phyloP scores from a whole-genome alignment of 1,284 basidiomycete species.

The Lignosus rhinocerotis region DNA sequence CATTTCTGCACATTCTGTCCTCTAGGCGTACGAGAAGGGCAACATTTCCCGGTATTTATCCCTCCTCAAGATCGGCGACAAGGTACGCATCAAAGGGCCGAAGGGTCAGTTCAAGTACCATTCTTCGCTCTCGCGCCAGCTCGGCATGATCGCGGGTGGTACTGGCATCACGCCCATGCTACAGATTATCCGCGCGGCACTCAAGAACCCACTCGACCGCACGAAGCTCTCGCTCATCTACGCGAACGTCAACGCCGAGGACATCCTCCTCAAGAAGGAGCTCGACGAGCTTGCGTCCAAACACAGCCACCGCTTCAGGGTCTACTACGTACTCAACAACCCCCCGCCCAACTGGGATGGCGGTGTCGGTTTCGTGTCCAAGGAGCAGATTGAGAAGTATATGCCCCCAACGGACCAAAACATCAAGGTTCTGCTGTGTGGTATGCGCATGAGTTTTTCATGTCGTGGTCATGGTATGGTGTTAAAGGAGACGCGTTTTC shows the following conservation, averaged over 20 bases:
- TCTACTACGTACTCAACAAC: slow-evolving; percentile 94
- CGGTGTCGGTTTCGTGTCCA: slow-evolving; percentile 90
- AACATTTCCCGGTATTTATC: slow-evolving; percentile 91
- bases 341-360: slow-evolving; percentile 85
- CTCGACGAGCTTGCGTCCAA: slow-evolving; percentile 76
- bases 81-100: slow-evolving; percentile 89
- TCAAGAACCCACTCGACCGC: slow-evolving; percentile 83
- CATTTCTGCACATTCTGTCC: slow-evolving; percentile 2
- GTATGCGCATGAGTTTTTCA: slow-evolving; percentile 38
- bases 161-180: slow-evolving; percentile 98
- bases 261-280: slow-evolving; percentile 88
- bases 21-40: slow-evolving; percentile 91
- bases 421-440: slow-evolving; percentile 87
- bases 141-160: slow-evolving; percentile 97
- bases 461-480: neutral
- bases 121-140: slow-evolving; percentile 65
- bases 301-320: slow-evolving; percentile 73
- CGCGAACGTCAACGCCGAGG: slow-evolving; percentile 90
- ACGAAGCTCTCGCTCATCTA: slow-evolving; percentile 90
- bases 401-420: slow-evolving; percentile 63
- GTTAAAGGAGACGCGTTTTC: slow-evolving; percentile 4
- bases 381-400: slow-evolving; percentile 87
- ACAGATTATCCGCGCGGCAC: slow-evolving; percentile 89
- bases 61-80: slow-evolving; percentile 82
- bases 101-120: slow-evolving; percentile 90